Conservation (phyloP, 345 rosid genomes). For the Gynandropsis gynandra region DNA sequence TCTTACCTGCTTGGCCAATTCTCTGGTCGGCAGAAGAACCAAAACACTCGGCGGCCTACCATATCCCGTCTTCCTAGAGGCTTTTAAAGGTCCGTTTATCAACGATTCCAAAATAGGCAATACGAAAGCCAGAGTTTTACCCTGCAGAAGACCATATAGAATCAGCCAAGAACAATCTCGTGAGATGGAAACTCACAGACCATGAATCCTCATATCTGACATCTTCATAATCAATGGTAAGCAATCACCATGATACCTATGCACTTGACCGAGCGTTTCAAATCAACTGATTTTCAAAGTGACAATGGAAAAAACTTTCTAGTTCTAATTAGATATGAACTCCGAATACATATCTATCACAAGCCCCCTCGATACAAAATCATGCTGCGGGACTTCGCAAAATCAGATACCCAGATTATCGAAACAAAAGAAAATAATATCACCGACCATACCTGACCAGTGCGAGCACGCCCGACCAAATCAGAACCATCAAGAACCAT, state of each 20-base stretch:
- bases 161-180: constrained; percentile 1
- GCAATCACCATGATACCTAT: too few relatives aligned
- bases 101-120: constrained; percentile 88
- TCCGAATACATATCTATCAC: too few relatives aligned
- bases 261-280: too few relatives aligned
- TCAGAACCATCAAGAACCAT: constrained; percentile 70
- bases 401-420: neutral
- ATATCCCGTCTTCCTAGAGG: constrained; percentile 61
- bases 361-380: too few relatives aligned
- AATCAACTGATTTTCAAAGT: too few relatives aligned
- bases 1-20: constrained; percentile 81
- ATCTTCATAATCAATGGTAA: neutral
- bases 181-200: neutral
- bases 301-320: too few relatives aligned
- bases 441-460: constrained; percentile 63
- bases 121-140: constrained; percentile 94
- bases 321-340: too few relatives aligned
- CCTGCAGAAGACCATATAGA: constrained; percentile 38
- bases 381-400: too few relatives aligned
- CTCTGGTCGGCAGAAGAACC: constrained; percentile 92
- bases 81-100: constrained; percentile 56
- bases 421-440: too few relatives aligned
- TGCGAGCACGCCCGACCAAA: constrained; percentile 90
- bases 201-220: neutral
- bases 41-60: constrained; percentile 84